A percentile compares a stretch with the other conserved stretches of the same genome.
Conservation (phyloP, 2,329 filamentous ascomycete species). For the Colletotrichum paranaense region DNA sequence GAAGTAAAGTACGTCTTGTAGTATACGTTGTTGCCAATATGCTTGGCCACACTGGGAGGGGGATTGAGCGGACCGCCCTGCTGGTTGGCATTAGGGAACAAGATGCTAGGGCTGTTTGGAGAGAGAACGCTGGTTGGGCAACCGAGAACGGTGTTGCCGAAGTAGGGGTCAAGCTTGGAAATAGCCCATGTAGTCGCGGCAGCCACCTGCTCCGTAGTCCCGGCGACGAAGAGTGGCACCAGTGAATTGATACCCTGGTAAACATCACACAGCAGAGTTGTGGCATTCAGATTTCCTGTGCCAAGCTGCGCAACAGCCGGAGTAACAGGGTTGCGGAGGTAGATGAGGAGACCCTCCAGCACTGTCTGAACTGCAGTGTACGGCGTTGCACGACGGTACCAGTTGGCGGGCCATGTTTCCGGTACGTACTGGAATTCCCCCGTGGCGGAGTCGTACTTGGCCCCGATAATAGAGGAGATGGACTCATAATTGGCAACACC, state of each 20-base stretch:
- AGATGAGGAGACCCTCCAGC: conserved; percentile 12
- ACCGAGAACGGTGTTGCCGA: conserved; percentile 14
- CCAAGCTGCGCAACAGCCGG: conserved; percentile 11
- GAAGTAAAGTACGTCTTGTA: conserved; percentile 24
- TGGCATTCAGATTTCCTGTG: conserved; percentile 20
- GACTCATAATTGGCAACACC: conserved; percentile 31
- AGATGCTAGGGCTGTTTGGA: not conserved
- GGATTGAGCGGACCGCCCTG: conserved; percentile 23
- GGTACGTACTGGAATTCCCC: conserved; percentile 29
- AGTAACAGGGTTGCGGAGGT: conserved; percentile 16
- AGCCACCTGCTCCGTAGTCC: conserved; percentile 13
- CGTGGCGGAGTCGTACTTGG: conserved; percentile 17
- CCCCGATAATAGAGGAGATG: conserved; percentile 28
- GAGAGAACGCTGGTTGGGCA: conserved; percentile 16
- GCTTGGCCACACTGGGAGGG: conserved; percentile 5
- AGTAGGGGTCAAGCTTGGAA: conserved; percentile 27
- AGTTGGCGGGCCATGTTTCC: conserved; percentile 30
- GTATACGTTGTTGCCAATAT: conserved; percentile 23
- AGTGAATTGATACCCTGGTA: conserved; percentile 21
- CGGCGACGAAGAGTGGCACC: conserved; percentile 19
- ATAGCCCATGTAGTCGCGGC: conserved; percentile 17
- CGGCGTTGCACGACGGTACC: conserved; percentile 28
- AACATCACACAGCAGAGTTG: conserved; percentile 16
- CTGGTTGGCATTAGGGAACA: not conserved
- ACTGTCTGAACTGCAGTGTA: conserved; percentile 17